phyloP scores from a whole-genome alignment of 2,329 filamentous ascomycete genomes.

The Hymenoscyphus occultus region DNA sequence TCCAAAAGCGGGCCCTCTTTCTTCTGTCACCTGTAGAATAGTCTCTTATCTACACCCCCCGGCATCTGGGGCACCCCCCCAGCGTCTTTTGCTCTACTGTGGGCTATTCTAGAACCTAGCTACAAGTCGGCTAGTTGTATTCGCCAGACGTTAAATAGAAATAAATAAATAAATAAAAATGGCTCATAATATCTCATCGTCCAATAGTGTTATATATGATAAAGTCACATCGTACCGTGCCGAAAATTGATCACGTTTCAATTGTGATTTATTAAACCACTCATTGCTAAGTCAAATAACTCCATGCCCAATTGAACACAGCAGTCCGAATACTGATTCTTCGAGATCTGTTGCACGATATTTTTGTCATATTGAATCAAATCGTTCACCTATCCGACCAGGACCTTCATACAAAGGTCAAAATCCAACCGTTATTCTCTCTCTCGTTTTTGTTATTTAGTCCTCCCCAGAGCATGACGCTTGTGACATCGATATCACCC shows the following conservation, averaged over 20 bases:
- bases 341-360: not conserved
- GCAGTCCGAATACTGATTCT: not conserved
- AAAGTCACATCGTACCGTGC: not conserved
- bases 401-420: constrained; percentile 43
- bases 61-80: too few relatives aligned
- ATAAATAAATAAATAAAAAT: too few relatives aligned
- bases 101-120: too few relatives aligned
- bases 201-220: not conserved
- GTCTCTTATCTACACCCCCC: too few relatives aligned
- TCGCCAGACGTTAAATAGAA: too few relatives aligned
- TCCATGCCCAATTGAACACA: not conserved
- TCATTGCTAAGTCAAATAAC: too few relatives aligned
- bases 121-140: too few relatives aligned
- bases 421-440: constrained; percentile 62
- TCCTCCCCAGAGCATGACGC: constrained; percentile 60
- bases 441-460: constrained; percentile 49
- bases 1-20: too few relatives aligned
- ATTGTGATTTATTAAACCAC: too few relatives aligned
- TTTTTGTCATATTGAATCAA: not conserved
- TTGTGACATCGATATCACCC: constrained; percentile 57
- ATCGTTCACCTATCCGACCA: not conserved
- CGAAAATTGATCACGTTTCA: not conserved
- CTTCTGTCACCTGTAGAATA: too few relatives aligned
- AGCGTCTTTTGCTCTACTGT: too few relatives aligned
- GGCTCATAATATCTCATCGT: not conserved